Conservation (phyloP, 495 filamentous ascomycete genomes). For the Staphylotrichum longicolle region DNA sequence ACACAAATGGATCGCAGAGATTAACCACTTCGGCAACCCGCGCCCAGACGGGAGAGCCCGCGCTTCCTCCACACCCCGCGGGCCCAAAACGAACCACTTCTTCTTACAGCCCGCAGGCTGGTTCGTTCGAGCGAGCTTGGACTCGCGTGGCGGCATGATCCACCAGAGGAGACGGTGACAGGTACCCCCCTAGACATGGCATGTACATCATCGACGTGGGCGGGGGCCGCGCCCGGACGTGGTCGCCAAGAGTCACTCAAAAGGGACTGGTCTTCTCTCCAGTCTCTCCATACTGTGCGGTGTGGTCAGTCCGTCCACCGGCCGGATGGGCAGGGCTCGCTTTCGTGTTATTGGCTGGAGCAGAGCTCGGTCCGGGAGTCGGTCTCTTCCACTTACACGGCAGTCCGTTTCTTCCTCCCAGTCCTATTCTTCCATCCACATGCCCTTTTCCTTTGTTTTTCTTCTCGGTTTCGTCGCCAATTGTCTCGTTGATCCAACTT, state of each 20-base stretch:
- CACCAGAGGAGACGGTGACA: not conserved
- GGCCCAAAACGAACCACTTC: not conserved
- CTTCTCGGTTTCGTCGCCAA: too few species aligned
- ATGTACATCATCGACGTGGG: conserved; percentile 4
- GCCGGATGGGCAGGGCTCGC: not conserved
- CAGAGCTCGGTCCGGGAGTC: too few species aligned
- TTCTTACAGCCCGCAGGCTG: not conserved
- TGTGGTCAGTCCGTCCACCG: not conserved
- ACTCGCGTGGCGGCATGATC: conserved; percentile 1
- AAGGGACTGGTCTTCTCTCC: too few species aligned
- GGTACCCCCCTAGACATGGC: not conserved
- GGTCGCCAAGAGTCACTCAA: conserved; percentile 6
- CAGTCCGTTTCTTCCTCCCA: not conserved
- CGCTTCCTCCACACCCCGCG: conserved; percentile 5
- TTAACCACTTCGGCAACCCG: not conserved
- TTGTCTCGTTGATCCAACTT: too few species aligned
- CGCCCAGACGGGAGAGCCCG: conserved; percentile 16
- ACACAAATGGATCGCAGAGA: not conserved
- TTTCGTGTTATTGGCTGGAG: not conserved
- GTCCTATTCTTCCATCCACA: not conserved
- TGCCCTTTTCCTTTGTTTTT: too few species aligned
- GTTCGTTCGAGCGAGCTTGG: not conserved
- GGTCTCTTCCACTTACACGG: too few species aligned
- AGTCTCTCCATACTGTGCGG: too few species aligned
- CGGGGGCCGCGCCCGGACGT: not conserved